Evolutionary conservation across 352 stramenopile species (phyloP), one percentile per base, ranked within the genome.

Genomic region (Globisporangium solare): DNA sequence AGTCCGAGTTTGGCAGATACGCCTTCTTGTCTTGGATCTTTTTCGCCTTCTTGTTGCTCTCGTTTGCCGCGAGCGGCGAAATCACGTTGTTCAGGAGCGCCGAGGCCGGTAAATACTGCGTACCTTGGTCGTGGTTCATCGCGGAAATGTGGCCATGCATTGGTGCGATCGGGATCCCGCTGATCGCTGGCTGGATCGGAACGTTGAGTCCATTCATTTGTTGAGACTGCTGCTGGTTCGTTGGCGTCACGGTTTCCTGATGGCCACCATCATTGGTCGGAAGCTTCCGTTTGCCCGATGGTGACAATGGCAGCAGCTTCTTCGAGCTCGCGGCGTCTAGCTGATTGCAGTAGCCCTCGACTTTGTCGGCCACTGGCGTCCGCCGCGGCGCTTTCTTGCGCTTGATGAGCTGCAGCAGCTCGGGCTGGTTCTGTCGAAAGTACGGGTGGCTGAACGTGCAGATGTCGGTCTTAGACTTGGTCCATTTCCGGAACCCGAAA

Each of bases 391-490:
- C 83, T 41, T 89, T 89, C 59, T 93, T 93, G 27, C 80, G 73
- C 53, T 91, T 91, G 66, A 93, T 91, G 37, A 87, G 64, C 50
- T 89, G 73, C 54, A 91, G 63, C 54, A 91, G 47, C 51, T 89
- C 76, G 2, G 80, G 83, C 45, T 90, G 73, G 63, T 91, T 86
- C 48, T 83, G 69, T 24, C 72, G 67, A 42, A 92, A 93, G 62
- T 76, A 86, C n/a, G 77, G 77, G 55, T 93, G 79, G 54, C 79
- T 90, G 54, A 93, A 93, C 46, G 83, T 93, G 66, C 83, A 93
- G 57, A 93, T 89, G 46, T 89, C 80, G 14, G 83, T 89, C 65
- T 89, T 82, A 45, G 68, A 74, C 49, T 76, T 75, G 56, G 70
- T 79, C 70, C 70, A 79, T 46, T 88, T 88, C 46, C 73, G 67